A percentile compares a stretch with the other conserved stretches of the same genome.
Evolutionary conservation across 108 stramenopile genomes (phyloP).

Genomic region (Pseudonitzschia delicatissima): DNA sequence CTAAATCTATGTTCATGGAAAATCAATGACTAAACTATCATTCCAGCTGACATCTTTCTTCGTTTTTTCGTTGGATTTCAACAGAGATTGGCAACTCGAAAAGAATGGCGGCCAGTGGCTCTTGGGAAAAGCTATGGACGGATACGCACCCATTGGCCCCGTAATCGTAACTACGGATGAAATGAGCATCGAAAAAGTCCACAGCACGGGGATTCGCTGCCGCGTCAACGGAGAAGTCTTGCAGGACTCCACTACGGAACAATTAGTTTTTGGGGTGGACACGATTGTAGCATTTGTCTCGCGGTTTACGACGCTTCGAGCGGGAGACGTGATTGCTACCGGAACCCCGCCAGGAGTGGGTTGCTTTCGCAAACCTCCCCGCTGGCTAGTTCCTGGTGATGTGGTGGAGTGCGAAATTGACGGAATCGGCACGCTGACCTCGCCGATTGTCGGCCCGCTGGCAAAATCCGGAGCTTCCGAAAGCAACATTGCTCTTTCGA

Average conservation of each 20-base stretch:
- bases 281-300: constrained; percentile 47
- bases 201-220: constrained; percentile 47
- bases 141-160: constrained; percentile 61
- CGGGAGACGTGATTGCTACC: constrained; percentile 65
- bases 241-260: constrained; percentile 51
- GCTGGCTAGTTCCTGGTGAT: constrained; percentile 56
- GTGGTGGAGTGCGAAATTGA: constrained; percentile 67
- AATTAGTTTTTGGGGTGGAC: constrained; percentile 46
- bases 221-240: constrained; percentile 37
- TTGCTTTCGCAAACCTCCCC: constrained; percentile 58
- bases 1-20: no score
- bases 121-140: constrained; percentile 52
- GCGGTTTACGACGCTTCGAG: constrained; percentile 55
- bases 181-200: constrained; percentile 37
- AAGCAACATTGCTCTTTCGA: not conserved
- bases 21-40: no score
- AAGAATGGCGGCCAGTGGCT: constrained; percentile 69
- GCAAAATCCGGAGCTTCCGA: not conserved
- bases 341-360: constrained; percentile 72
- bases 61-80: no score
- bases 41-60: no score
- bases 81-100: constrained; percentile 62
- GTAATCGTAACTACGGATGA: constrained; percentile 57
- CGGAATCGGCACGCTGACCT: constrained; percentile 47
- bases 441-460: constrained; percentile 33